Evolutionary conservation across 331 rosid genomes (phyloP), one percentile per base, ranked within the genome.

Genomic region (Prunus yedoensis): DNA sequence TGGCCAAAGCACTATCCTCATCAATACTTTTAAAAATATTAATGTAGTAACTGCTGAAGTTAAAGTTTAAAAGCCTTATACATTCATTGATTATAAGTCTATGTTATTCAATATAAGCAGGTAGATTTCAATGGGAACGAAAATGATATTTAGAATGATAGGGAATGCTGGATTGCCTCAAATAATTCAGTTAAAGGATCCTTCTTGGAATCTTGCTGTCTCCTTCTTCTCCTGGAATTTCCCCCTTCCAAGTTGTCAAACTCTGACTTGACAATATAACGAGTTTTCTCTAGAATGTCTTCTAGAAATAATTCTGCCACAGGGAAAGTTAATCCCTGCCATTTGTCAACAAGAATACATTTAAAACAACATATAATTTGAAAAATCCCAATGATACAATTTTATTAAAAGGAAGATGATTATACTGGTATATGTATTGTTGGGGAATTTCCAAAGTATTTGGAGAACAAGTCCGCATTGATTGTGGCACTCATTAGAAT

Each of bases 401-500:
- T 27, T 14, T 47, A 28, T 27, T 53, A 82, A 69, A 80, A 61
- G 47, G 70, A 82, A 68, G 46, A 66, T 46, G 74, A 65, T 47
- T 75, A 67, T 92, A 94, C 99, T 64, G 89, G 97, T 75, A 94
- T 94, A 82, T 87, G 93, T 68, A 89, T 80, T 30, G 80, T 90
- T 52, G 97, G 99, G 68, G 93, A 90, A 86, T 91, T 87, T 71
- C 77, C 89, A 68, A 92, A 94, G 85, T 92, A 94, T 76, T 86
- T 88, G 35, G 97, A 91, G 87, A 94, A 94, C 82, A 94, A 74
- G 77, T 94, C 96, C 28, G 99, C 97, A 85, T 94, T 94, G 70
- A 94, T 92, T 56, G 99, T 94, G 32, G 99, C 99, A 86, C 99
- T 94, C 96, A 90, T 94, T 58, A 94, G 86, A 86, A 94, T 89